Evolutionary conservation across 352 stramenopile species (phyloP).

Genomic region (Pythium brassicae): DNA sequence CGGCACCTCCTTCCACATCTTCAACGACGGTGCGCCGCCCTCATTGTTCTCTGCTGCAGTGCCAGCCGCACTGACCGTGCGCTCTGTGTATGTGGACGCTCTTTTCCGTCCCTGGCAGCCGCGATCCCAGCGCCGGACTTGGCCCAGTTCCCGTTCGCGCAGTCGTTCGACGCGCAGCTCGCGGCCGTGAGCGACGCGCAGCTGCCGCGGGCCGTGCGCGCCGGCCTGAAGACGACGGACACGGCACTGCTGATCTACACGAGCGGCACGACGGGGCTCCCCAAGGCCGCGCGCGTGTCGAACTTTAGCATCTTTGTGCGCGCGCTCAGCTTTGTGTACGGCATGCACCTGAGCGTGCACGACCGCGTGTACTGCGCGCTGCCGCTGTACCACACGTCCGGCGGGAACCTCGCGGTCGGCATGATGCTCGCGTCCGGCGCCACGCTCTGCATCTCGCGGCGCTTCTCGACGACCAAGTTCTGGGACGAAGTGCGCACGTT

Average conservation of each 20-base stretch:
- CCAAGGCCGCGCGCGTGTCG: slow-evolving; percentile 73
- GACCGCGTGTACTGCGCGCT: slow-evolving; percentile 80
- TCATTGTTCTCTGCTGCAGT: background rate
- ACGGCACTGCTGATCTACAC: slow-evolving; percentile 82
- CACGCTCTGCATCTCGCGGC: slow-evolving; percentile 68
- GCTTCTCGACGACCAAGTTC: slow-evolving; percentile 74
- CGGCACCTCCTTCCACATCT: slow-evolving; percentile 45
- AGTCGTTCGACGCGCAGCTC: slow-evolving; percentile 42
- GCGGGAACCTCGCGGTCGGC: slow-evolving; percentile 70
- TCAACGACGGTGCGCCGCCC: slow-evolving; percentile 43
- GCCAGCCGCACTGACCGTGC: no score
- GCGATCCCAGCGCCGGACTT: slow-evolving; percentile 12
- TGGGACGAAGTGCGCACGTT: slow-evolving; percentile 70
- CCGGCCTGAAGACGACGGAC: slow-evolving; percentile 43
- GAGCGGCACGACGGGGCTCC: slow-evolving; percentile 76
- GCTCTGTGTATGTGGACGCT: no score
- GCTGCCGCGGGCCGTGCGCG: slow-evolving; percentile 21
- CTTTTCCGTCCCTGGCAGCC: slow-evolving; percentile 7
- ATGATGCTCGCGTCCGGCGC: slow-evolving; percentile 77
- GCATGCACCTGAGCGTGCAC: slow-evolving; percentile 41
- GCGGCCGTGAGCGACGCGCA: slow-evolving; percentile 20
- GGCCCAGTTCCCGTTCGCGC: slow-evolving; percentile 25
- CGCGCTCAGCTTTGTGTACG: slow-evolving; percentile 43
- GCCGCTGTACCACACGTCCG: slow-evolving; percentile 83
- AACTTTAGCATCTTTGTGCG: slow-evolving; percentile 71